Evolutionary conservation across 805 yeast species (phyloP).

Genomic region (Wickerhamiella australiensis): DNA sequence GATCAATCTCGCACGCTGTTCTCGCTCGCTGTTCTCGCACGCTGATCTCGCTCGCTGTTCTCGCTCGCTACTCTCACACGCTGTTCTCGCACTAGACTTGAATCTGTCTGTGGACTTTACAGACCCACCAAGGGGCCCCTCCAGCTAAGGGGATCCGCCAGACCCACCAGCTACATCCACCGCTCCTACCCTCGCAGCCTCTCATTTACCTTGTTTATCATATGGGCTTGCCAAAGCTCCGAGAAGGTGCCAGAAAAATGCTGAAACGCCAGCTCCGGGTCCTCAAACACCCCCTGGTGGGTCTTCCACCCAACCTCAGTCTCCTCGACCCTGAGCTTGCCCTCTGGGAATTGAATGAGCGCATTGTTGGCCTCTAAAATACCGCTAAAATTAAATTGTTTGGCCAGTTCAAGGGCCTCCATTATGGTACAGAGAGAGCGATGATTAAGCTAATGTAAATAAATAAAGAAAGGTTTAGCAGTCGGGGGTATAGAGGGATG

Average conservation of each 20-base stretch:
- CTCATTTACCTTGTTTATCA: not conserved
- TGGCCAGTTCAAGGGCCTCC: constrained; percentile 1
- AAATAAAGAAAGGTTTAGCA: not conserved
- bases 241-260: not conserved
- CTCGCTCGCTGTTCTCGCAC: no score
- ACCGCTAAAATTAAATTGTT: not conserved
- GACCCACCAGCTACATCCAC: no score
- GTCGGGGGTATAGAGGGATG: not conserved
- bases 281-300: constrained; percentile 3
- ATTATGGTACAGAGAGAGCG: not conserved
- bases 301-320: constrained; percentile 1
- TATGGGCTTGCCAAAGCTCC: not conserved
- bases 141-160: no score
- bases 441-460: constrained; percentile 2
- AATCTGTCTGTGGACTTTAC: no score
- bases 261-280: constrained; percentile 2
- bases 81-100: no score
- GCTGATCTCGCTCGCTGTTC: no score
- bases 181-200: no score
- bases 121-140: no score
- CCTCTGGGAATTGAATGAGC: not conserved
- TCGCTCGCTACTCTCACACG: no score
- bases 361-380: not conserved
- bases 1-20: no score
- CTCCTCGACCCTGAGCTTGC: not conserved